A percentile compares a stretch with the other conserved stretches of the same genome.
Conservation (phyloP, 2,329 filamentous ascomycete genomes). For the Monosporascus sp. region DNA sequence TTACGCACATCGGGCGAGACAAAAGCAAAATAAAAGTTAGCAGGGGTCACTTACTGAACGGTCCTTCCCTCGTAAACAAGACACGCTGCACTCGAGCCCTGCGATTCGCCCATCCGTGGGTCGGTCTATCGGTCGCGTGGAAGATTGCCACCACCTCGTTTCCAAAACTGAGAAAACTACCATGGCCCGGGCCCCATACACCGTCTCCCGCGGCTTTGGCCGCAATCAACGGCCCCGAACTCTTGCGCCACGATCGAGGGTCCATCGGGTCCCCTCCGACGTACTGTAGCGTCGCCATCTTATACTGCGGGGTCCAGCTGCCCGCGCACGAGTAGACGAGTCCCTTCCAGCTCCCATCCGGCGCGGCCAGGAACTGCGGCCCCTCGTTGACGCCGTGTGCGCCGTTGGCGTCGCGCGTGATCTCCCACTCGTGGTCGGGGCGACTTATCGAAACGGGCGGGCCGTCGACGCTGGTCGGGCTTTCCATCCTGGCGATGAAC, state of each 20-base stretch:
- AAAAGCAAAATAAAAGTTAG: not conserved
- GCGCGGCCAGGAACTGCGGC: constrained; percentile 25
- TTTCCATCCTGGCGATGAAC: constrained; percentile 20
- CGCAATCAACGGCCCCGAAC: constrained; percentile 20
- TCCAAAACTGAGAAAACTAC: constrained; percentile 20
- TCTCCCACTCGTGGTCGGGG: constrained; percentile 24
- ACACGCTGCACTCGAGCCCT: constrained; percentile 23
- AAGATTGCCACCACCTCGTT: constrained; percentile 24
- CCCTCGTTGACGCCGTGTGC: constrained; percentile 28
- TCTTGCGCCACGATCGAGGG: constrained; percentile 22
- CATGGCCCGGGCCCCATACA: constrained; percentile 25
- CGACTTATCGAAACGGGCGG: constrained; percentile 16
- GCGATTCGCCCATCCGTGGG: constrained; percentile 25
- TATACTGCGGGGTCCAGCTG: constrained; percentile 28
- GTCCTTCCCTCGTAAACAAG: constrained; percentile 21
- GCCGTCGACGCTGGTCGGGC: constrained; percentile 16
- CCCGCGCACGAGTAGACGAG: constrained; percentile 25
- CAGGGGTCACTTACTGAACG: constrained; percentile 7
- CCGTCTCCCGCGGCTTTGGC: constrained; percentile 8
- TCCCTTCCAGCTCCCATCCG: constrained; percentile 23
- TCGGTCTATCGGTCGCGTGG: constrained; percentile 23
- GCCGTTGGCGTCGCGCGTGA: constrained; percentile 21
- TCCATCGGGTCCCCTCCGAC: constrained; percentile 23
- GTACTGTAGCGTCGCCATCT: constrained; percentile 25
- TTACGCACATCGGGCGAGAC: too few relatives aligned